Evolutionary conservation across 2,329 filamentous ascomycete species (phyloP), one percentile per base, ranked within the genome.

Genomic region (Botrytis porri): DNA sequence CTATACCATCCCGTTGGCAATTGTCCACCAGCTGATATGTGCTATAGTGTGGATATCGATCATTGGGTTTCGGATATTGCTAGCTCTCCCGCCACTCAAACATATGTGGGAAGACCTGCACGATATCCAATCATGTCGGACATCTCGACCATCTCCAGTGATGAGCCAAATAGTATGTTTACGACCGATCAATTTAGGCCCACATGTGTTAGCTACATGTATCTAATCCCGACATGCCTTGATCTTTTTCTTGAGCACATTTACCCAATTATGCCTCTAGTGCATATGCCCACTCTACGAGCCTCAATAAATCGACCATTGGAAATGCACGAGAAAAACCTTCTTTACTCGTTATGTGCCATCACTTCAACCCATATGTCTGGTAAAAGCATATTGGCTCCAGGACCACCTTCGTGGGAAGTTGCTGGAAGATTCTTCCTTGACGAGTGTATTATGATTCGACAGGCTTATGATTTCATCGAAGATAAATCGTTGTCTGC

Each of bases 261-360:
- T 70, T 90, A 90, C 76, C 88, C 88, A n/a, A 88, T 88, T 70
- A 88, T 89, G 83, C 89, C 89, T 0, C 84, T 90, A 6, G 80
- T 90, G 12, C 86, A 89, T 71, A 88, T 88, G 78, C 86, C 89
- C 62, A 83, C 83, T 14, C 83, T 89, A 63, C 83, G 85, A 63
- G 83, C 83, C 76, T 87, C 88, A 79, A 86, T 81, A 78, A 82
- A 75, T 81, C 84, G 82, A 18, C 79, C 80, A 2, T 69, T 84
- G 74, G 77, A 81, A 41, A 80, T 79, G 64, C 80, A 80, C 20
- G 83, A 85, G 65, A 83, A 82, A 76, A 85, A 84, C 75, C 81
- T 84, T 22, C 80, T 87, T 45, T 89, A 89, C 74, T 85, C 88
- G 8, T 86, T 90, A 71, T 89, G 87, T 78, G 84, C 88, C 67